Evolutionary conservation across 2,329 filamentous ascomycete species (phyloP), one percentile per base, ranked within the genome.

Genomic region (Phoma sp.): DNA sequence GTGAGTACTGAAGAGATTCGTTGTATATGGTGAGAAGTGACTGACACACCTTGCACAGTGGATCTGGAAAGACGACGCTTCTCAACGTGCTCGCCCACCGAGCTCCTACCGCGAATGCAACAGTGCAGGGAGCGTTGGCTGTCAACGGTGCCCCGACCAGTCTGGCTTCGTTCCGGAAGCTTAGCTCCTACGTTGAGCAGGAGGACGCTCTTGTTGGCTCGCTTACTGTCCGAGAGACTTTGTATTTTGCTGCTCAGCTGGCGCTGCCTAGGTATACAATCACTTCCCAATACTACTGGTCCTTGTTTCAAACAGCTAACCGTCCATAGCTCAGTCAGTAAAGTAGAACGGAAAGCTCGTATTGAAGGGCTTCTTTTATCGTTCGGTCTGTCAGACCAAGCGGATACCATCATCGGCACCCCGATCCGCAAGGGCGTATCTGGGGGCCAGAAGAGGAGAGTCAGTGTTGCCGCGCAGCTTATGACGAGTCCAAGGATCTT

Each of bases 191-290:
- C 68, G 91, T 96, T 22, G 91, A 96, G 77, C 91, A 96, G 72
- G 90, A 96, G 61, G 91, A 96, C 78, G 88, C 90, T 1, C 80
- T 96, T 10, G 89, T 93, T 45, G 91, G 91, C 4, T 88, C 88
- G 0, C 78, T 96, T 60, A 96, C 91, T 0, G 89, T 93, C 7
- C 80, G 83, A 25, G 91, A 96, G 77, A 96, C 91, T 0, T 76
- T 96, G 56, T 78, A 86, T 58, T 96, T 96, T 71, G 88, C 90
- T 0, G 89, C 90, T 0, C 83, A 88, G 25, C 82, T 96, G 4
- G 75, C 86, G 56, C 64, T 88, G 4, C 78, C 79, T 18, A 75
- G 65, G 71, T 73, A 60, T 35, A 48, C 11, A 6, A 4, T n/a
- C 13, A 11, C 10, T 10, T 11, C 9, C 27, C 13, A 7, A 22